A percentile compares a stretch with the other conserved stretches of the same genome.
Conservation (phyloP, 2,329 filamentous ascomycete species). For the Cladosporium sp. region DNA sequence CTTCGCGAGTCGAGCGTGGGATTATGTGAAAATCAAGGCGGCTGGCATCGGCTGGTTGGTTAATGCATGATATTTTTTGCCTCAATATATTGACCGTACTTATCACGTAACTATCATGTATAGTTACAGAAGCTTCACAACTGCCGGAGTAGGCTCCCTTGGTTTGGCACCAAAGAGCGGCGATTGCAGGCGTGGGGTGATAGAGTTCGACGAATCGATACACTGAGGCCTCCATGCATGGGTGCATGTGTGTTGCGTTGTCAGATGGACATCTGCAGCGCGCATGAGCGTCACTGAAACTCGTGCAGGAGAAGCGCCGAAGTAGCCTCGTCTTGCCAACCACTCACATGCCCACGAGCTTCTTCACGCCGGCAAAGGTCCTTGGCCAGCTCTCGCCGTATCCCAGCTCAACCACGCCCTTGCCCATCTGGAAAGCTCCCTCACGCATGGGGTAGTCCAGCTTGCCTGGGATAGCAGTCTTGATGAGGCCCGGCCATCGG, state of each 20-base stretch:
- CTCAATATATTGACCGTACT: background rate
- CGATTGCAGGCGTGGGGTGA: background rate
- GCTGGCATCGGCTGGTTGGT: background rate
- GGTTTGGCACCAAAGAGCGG: background rate
- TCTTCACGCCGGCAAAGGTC: slow-evolving; percentile 43
- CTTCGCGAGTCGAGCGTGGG: background rate
- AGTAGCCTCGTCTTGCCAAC: background rate
- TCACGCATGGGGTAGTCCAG: slow-evolving; percentile 74
- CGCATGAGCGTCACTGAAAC: background rate
- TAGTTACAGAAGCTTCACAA: background rate
- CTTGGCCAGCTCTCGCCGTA: slow-evolving; percentile 46
- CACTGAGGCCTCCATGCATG: slow-evolving; percentile 13
- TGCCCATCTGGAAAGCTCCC: slow-evolving; percentile 44
- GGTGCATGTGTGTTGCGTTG: slow-evolving; percentile 13
- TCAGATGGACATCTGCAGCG: slow-evolving; percentile 6
- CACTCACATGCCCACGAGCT: slow-evolving; percentile 31
- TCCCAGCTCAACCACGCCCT: slow-evolving; percentile 50
- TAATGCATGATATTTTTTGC: background rate
- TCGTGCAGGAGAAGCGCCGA: background rate
- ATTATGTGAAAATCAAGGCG: background rate
- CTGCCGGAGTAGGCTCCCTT: slow-evolving; percentile 5
- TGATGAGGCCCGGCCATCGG: slow-evolving; percentile 55
- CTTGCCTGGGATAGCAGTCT: slow-evolving; percentile 77
- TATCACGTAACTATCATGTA: background rate
- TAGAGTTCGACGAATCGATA: slow-evolving; percentile 11